Percentiles rank a stretch among this genome's conserved stretches.
Conservation (phyloP, 257 asterid species). For the Cordia subcordata region DNA sequence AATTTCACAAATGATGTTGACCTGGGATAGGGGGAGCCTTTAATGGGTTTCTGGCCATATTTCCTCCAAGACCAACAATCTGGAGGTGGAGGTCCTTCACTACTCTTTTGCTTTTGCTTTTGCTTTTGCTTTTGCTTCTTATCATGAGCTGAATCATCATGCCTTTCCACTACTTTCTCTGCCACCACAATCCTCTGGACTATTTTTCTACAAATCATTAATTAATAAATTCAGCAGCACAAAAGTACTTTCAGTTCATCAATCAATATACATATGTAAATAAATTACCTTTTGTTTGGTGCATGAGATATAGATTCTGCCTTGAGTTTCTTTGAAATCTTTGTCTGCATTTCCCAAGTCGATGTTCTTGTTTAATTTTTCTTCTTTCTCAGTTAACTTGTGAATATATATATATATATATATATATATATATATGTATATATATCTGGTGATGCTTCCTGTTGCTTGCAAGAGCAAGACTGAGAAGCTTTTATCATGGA, state of each 20-base stretch:
- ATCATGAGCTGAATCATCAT: not conserved
- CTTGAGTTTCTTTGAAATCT: conserved; percentile 9
- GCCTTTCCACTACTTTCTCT: conserved; percentile 47
- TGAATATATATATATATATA: too few relatives aligned
- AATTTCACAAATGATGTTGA: conserved; percentile 11
- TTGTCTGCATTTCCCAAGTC: conserved; percentile 15
- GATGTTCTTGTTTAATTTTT: too few relatives aligned
- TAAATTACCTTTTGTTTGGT: conserved; percentile 46
- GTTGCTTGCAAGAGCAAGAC: conserved; percentile 22
- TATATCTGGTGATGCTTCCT: not conserved
- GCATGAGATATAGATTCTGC: conserved; percentile 28
- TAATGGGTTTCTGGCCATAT: conserved; percentile 77
- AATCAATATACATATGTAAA: too few relatives aligned
- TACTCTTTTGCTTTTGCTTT: too few relatives aligned
- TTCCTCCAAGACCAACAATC: conserved; percentile 15
- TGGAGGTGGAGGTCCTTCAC: conserved; percentile 47
- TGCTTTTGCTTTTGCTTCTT: conserved; percentile 44
- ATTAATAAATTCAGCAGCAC: too few relatives aligned
- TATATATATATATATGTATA: too few relatives aligned
- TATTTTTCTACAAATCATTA: conserved; percentile 33
- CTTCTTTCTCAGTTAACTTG: too few relatives aligned
- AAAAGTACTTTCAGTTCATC: too few relatives aligned
- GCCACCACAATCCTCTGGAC: conserved; percentile 47
- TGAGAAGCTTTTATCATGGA: not conserved
- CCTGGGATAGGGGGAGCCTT: conserved; percentile 71